phyloP scores from a whole-genome alignment of 768 basidiomycete genomes.

The Termitomyces heimii region DNA sequence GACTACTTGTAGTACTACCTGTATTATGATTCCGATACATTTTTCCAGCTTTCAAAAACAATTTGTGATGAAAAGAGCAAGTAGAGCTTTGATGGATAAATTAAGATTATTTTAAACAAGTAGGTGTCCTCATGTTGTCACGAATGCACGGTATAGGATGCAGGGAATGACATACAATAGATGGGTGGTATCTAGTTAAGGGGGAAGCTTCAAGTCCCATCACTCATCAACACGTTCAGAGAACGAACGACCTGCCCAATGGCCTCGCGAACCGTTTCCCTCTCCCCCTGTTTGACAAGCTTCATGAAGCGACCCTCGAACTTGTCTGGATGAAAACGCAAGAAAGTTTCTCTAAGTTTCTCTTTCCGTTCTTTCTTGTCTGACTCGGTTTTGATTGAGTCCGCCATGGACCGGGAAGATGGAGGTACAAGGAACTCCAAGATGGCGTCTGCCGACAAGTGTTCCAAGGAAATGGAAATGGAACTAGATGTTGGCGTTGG shows the following conservation, averaged over 20 bases:
- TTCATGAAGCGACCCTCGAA: conserved; percentile 70
- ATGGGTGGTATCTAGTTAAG: neutral
- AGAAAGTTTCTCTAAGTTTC: conserved; percentile 57
- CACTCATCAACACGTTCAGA: conserved; percentile 50
- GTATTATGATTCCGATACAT: too few species aligned
- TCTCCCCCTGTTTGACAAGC: conserved; percentile 40
- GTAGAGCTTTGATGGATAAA: neutral
- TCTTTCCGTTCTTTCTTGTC: conserved; percentile 50
- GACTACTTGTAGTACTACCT: neutral
- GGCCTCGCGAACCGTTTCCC: conserved; percentile 46
- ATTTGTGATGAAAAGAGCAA: neutral
- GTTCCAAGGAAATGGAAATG: conserved; percentile 29
- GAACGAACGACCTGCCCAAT: conserved; percentile 60
- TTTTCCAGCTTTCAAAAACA: neutral
- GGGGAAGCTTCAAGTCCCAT: conserved; percentile 7
- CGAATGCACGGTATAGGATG: neutral
- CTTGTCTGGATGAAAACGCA: conserved; percentile 80
- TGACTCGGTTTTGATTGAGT: conserved; percentile 12
- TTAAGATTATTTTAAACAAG: neutral
- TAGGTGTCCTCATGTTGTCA: neutral
- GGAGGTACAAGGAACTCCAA: conserved; percentile 48
- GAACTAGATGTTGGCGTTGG: conserved; percentile 6
- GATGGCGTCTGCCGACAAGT: conserved; percentile 51
- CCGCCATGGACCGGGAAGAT: conserved; percentile 6
- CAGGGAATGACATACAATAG: neutral